phyloP scores from a whole-genome alignment of 257 asterid species.

The Fraxinus quadrangulata region DNA sequence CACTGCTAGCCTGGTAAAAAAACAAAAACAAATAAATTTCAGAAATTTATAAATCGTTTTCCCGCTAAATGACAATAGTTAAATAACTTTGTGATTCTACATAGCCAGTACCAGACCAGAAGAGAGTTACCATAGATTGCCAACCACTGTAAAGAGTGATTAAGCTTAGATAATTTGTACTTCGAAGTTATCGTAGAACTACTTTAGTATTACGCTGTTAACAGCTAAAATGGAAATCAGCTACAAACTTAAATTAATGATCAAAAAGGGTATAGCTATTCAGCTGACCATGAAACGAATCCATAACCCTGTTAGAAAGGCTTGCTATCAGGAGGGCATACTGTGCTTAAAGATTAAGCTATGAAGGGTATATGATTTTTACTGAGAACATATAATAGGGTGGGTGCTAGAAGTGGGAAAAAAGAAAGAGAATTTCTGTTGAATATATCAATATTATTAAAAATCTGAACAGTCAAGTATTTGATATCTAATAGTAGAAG shows the following conservation, averaged over 20 bases:
- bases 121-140: neutral
- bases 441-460: neutral
- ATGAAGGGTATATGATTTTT: no score
- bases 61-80: neutral
- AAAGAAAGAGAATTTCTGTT: neutral
- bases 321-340: neutral
- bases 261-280: neutral
- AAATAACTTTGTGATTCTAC: neutral
- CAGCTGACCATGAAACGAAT: neutral
- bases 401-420: neutral
- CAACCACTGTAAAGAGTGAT: neutral
- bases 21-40: conserved; percentile 29
- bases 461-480: neutral
- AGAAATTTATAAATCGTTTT: conserved; percentile 6
- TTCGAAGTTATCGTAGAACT: neutral
- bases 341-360: neutral
- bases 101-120: neutral
- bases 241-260: neutral
- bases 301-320: neutral
- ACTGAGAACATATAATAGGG: neutral
- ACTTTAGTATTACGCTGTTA: neutral
- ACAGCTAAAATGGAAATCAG: neutral
- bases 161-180: neutral
- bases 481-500: neutral
- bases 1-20: conserved; percentile 76